Evolutionary conservation across 768 basidiomycete species (phyloP).

Genomic region (Termitomyces bulborhizus): DNA sequence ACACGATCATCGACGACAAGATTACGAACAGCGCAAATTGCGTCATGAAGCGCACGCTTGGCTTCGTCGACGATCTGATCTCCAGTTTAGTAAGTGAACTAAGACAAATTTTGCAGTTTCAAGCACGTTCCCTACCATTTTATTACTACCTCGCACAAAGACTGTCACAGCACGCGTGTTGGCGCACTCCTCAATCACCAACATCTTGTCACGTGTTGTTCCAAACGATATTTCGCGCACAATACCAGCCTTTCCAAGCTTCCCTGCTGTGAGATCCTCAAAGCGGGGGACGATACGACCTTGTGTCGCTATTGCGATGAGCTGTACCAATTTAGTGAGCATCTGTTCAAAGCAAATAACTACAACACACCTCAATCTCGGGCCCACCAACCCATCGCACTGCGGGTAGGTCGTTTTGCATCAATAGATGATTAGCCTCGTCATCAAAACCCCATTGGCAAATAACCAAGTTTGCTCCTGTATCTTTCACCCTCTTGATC

Average conservation of each 20-base stretch:
- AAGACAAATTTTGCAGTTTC: not conserved
- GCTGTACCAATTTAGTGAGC: constrained; percentile 34
- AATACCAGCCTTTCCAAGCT: constrained; percentile 89
- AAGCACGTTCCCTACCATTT: constrained; percentile 64
- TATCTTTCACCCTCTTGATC: constrained; percentile 94
- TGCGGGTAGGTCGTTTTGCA: constrained; percentile 97
- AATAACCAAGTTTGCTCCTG: constrained; percentile 96
- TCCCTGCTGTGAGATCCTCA: constrained; percentile 87
- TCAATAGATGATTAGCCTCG: constrained; percentile 95
- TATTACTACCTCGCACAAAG: constrained; percentile 96
- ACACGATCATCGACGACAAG: constrained; percentile 93
- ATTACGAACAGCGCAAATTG: constrained; percentile 95
- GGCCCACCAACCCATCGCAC: constrained; percentile 99
- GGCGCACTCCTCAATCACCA: constrained; percentile 97
- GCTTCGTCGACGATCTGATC: constrained; percentile 95
- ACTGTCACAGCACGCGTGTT: constrained; percentile 95
- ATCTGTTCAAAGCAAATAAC: not conserved
- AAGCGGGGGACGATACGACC: constrained; percentile 98
- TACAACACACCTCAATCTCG: constrained; percentile 79
- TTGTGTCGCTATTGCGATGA: constrained; percentile 97
- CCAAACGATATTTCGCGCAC: constrained; percentile 95
- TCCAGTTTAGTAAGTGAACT: not conserved
- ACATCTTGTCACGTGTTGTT: constrained; percentile 98
- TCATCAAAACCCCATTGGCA: constrained; percentile 99
- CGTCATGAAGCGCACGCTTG: constrained; percentile 96